Percentiles rank a stretch among this genome's conserved stretches.
Evolutionary conservation across 1,284 basidiomycete species (phyloP).

Genomic region (Cutaneotrichosporon daszewskae): DNA sequence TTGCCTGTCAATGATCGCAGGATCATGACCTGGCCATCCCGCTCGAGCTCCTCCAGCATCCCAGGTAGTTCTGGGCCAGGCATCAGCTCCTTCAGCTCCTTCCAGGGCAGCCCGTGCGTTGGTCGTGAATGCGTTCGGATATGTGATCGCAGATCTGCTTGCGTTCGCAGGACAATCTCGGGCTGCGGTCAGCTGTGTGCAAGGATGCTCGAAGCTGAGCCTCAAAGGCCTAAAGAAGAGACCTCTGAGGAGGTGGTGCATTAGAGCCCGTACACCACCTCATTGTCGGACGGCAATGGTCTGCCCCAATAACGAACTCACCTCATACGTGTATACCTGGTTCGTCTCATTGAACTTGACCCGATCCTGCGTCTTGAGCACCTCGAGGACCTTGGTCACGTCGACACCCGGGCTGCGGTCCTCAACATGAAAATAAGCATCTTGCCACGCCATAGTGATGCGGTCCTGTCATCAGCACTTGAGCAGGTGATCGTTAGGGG

Average conservation of each 20-base stretch:
- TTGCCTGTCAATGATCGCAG: conserved; percentile 36
- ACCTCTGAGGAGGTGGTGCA: no score
- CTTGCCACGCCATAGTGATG: conserved; percentile 27
- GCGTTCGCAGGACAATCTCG: conserved; percentile 31
- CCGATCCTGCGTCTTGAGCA: conserved; percentile 36
- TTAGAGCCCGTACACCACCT: no score
- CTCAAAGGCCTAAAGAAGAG: no score
- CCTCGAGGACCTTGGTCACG: conserved; percentile 28
- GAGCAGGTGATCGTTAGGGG: no score
- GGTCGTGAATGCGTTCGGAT: conserved; percentile 38
- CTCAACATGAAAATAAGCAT: conserved; percentile 34
- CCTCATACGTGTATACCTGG: conserved; percentile 41
- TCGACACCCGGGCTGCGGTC: conserved; percentile 30
- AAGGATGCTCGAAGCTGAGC: no score
- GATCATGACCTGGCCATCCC: conserved; percentile 38
- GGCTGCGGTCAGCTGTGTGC: conserved; percentile 31
- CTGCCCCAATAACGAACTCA: conserved; percentile 23
- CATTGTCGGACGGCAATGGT: no score
- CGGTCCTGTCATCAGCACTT: conserved; percentile 17
- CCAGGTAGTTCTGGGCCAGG: conserved; percentile 18
- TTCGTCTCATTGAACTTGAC: conserved; percentile 41
- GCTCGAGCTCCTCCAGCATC: conserved; percentile 31
- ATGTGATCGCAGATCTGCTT: conserved; percentile 32
- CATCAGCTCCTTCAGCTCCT: conserved; percentile 31
- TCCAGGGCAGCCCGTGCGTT: conserved; percentile 28